These are phyloP conservation scores for Pisolithus sp. DNA, from an alignment of 768 basidiomycete species.

Conservation along the genomic window DNA sequence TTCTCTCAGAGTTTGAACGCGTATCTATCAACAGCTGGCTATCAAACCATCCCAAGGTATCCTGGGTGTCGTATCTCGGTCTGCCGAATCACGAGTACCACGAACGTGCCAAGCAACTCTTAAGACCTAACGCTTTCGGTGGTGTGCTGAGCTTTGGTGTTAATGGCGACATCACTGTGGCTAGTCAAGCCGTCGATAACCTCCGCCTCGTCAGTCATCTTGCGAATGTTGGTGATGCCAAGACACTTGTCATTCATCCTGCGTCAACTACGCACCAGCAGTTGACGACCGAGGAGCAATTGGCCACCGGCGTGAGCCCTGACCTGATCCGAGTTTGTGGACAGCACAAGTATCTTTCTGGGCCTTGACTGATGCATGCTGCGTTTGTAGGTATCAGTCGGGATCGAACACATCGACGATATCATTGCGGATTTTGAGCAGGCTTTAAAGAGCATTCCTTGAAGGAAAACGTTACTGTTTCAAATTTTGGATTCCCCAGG, in stretches of 20 bases:
- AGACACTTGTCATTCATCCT: slow-evolving; percentile 59
- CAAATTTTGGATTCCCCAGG: too few species aligned
- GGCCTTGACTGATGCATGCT: neutral
- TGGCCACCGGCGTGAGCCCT: slow-evolving; percentile 43
- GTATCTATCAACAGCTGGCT: slow-evolving; percentile 36
- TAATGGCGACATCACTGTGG: slow-evolving; percentile 46
- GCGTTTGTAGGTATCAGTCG: slow-evolving; percentile 32
- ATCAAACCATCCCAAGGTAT: slow-evolving; percentile 54
- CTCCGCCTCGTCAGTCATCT: slow-evolving; percentile 66
- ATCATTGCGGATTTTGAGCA: slow-evolving; percentile 43
- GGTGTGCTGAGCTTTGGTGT: slow-evolving; percentile 78
- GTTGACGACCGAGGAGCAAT: slow-evolving; percentile 41
- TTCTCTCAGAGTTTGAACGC: too few species aligned
- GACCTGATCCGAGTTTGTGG: slow-evolving; percentile 50
- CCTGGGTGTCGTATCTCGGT: slow-evolving; percentile 79
- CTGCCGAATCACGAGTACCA: slow-evolving; percentile 57
- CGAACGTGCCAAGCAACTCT: slow-evolving; percentile 46
- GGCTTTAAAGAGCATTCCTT: slow-evolving; percentile 25
- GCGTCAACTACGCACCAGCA: slow-evolving; percentile 57
- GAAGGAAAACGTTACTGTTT: neutral
- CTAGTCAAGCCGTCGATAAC: slow-evolving; percentile 60
- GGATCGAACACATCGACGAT: slow-evolving; percentile 39
- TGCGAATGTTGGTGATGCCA: slow-evolving; percentile 65
- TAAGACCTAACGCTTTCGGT: slow-evolving; percentile 51
- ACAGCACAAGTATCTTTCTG: neutral